A percentile compares a stretch with the other conserved stretches of the same genome.
These are phyloP conservation scores for Stromatinia cepivora DNA, from an alignment of 2,329 filamentous ascomycete species.

Conservation along the genomic window DNA sequence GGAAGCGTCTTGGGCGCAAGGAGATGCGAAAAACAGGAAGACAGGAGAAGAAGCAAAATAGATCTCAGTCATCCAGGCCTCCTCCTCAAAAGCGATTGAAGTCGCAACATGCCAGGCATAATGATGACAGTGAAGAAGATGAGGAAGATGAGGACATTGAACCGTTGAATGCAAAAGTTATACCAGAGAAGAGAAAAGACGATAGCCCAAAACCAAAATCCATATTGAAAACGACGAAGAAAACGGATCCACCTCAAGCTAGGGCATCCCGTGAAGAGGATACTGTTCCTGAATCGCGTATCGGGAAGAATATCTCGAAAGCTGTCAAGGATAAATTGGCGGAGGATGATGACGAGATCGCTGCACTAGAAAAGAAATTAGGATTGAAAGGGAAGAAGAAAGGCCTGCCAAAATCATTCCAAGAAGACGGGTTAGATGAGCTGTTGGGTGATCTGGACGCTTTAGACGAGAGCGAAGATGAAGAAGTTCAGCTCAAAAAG, in stretches of 20 bases:
- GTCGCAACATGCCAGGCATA: conserved; percentile 25
- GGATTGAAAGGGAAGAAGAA: conserved; percentile 73
- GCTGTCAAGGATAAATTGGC: conserved; percentile 64
- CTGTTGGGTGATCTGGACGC: conserved; percentile 60
- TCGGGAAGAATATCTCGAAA: conserved; percentile 32
- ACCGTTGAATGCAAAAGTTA: conserved; percentile 7
- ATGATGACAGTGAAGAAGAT: conserved; percentile 15
- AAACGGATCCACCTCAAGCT: conserved; percentile 23
- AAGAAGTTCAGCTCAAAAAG: conserved; percentile 50
- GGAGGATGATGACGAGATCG: conserved; percentile 86
- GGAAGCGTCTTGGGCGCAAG: conserved; percentile 37
- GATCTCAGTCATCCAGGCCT: conserved; percentile 31
- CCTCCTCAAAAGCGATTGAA: conserved; percentile 37
- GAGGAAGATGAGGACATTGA: conserved; percentile 16
- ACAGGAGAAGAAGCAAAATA: conserved; percentile 36
- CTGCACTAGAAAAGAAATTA: conserved; percentile 80
- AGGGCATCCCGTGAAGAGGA: not conserved
- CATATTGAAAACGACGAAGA: conserved; percentile 37
- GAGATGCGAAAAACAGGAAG: conserved; percentile 40
- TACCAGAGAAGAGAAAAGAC: conserved; percentile 15
- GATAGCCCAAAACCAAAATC: conserved; percentile 34
- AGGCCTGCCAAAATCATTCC: conserved; percentile 68
- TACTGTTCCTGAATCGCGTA: not conserved
- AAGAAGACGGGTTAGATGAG: conserved; percentile 80
- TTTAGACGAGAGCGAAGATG: conserved; percentile 55